Percentiles rank a stretch among this genome's conserved stretches.
Evolutionary conservation across 768 basidiomycete genomes (phyloP).

Genomic region (Favolaschia claudopus): DNA sequence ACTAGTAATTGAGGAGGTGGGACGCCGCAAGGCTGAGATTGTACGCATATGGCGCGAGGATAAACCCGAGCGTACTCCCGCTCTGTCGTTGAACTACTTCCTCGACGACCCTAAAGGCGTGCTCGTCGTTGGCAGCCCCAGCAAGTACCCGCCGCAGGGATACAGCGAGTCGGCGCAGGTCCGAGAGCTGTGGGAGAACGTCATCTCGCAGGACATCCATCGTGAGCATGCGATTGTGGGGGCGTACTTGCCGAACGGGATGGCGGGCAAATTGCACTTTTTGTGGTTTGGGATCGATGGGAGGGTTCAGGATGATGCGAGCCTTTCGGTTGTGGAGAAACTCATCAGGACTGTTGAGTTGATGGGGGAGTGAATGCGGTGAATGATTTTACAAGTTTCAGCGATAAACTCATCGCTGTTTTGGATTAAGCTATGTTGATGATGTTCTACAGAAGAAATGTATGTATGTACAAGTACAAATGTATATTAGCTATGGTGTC

Average conservation of each 20-base stretch:
- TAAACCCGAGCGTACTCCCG: slow-evolving; percentile 19
- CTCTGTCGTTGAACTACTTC: slow-evolving; percentile 15
- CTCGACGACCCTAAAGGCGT: slow-evolving; percentile 19
- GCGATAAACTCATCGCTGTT: too few relatives aligned
- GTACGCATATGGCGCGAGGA: slow-evolving; percentile 16
- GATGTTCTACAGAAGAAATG: too few relatives aligned
- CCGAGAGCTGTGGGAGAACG: slow-evolving; percentile 22
- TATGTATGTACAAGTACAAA: too few relatives aligned
- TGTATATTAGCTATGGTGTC: too few relatives aligned
- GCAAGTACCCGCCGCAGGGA: slow-evolving; percentile 16
- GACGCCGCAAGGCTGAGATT: slow-evolving; percentile 22
- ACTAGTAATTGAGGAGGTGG: slow-evolving; percentile 17
- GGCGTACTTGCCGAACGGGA: slow-evolving; percentile 17
- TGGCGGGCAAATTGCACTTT: slow-evolving; percentile 15
- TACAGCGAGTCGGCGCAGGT: slow-evolving; percentile 16
- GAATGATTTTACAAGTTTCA: neutral
- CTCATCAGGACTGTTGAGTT: slow-evolving; percentile 21
- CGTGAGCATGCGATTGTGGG: slow-evolving; percentile 18
- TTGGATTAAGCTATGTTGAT: too few relatives aligned
- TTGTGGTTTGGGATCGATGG: slow-evolving; percentile 15
- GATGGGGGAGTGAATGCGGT: neutral
- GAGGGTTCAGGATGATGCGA: neutral
- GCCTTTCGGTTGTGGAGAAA: slow-evolving; percentile 18
- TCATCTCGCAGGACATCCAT: slow-evolving; percentile 20
- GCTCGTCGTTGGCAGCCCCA: slow-evolving; percentile 12